phyloP scores from a whole-genome alignment of 805 yeast species.

The Candida multigemmis region DNA sequence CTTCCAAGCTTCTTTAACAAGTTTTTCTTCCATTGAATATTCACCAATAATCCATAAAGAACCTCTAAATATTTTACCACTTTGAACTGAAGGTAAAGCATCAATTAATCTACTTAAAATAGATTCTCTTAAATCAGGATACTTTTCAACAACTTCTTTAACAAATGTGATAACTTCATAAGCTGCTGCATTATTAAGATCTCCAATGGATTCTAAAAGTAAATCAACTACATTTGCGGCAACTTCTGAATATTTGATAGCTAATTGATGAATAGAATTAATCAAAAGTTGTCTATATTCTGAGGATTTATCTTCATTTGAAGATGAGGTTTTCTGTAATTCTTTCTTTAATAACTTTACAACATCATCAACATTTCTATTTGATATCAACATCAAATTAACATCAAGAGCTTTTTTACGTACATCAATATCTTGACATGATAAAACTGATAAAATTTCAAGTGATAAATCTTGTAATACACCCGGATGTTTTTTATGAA shows the following conservation, averaged over 20 bases:
- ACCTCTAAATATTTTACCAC: slow-evolving; percentile 89
- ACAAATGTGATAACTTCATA: slow-evolving; percentile 85
- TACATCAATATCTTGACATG: slow-evolving; percentile 87
- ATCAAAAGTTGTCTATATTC: slow-evolving; percentile 88
- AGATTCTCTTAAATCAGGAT: slow-evolving; percentile 64
- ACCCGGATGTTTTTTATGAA: slow-evolving; percentile 71
- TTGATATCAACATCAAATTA: slow-evolving; percentile 69
- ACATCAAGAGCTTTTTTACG: slow-evolving; percentile 81
- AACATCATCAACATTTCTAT: slow-evolving; percentile 90
- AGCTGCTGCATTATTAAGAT: slow-evolving; percentile 78
- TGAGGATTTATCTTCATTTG: slow-evolving; percentile 69
- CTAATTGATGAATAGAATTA: slow-evolving; percentile 81
- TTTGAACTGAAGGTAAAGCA: slow-evolving; percentile 58
- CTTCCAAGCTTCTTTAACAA: slow-evolving; percentile 80
- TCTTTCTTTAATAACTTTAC: slow-evolving; percentile 89
- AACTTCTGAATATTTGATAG: slow-evolving; percentile 80
- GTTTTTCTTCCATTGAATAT: slow-evolving; percentile 61
- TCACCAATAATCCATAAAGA: slow-evolving; percentile 97
- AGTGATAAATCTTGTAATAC: slow-evolving; percentile 73
- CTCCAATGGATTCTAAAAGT: slow-evolving; percentile 77
- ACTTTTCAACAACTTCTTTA: slow-evolving; percentile 89
- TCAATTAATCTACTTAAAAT: slow-evolving; percentile 56
- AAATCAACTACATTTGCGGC: slow-evolving; percentile 87
- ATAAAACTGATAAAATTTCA: slow-evolving; percentile 77
- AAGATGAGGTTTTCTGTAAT: slow-evolving; percentile 60